Evolutionary conservation across 164 flowering plant genomes (phyloP).

Genomic region (Stephania japonica): DNA sequence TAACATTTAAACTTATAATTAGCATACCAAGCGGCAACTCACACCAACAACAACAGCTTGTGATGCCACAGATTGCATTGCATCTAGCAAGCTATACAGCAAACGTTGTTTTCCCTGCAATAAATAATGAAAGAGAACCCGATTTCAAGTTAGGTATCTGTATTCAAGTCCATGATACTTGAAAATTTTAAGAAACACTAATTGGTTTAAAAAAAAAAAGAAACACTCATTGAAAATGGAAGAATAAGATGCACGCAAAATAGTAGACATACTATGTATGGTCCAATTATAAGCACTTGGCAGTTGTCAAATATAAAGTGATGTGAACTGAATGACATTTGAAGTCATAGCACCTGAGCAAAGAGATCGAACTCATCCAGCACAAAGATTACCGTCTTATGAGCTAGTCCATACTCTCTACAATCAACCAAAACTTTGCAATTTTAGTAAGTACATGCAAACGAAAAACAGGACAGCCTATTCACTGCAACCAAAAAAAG

Average conservation of each 20-base stretch:
- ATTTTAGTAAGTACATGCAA: neutral
- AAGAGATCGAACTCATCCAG: conserved; percentile 93
- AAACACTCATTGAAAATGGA: neutral
- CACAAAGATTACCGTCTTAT: conserved; percentile 80
- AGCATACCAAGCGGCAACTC: conserved; percentile 83
- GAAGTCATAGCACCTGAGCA: conserved; percentile 53
- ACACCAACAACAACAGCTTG: conserved; percentile 94
- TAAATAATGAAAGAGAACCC: neutral
- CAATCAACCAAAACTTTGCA: conserved; percentile 10
- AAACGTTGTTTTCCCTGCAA: conserved; percentile 88
- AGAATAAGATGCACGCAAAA: neutral
- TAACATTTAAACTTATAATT: neutral
- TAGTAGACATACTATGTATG: neutral
- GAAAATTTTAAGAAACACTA: neutral
- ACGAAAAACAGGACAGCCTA: neutral
- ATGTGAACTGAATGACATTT: neutral
- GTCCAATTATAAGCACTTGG: neutral
- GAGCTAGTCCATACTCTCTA: conserved; percentile 95
- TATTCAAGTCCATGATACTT: neutral
- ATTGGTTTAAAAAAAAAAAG: too few species aligned
- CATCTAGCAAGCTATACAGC: conserved; percentile 92
- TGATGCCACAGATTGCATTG: conserved; percentile 92
- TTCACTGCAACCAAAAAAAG: neutral
- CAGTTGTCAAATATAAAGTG: neutral
- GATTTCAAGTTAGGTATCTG: neutral